Evolutionary conservation across 2,329 filamentous ascomycete genomes (phyloP), one percentile per base, ranked within the genome.

Genomic region (Penicillium sp.): DNA sequence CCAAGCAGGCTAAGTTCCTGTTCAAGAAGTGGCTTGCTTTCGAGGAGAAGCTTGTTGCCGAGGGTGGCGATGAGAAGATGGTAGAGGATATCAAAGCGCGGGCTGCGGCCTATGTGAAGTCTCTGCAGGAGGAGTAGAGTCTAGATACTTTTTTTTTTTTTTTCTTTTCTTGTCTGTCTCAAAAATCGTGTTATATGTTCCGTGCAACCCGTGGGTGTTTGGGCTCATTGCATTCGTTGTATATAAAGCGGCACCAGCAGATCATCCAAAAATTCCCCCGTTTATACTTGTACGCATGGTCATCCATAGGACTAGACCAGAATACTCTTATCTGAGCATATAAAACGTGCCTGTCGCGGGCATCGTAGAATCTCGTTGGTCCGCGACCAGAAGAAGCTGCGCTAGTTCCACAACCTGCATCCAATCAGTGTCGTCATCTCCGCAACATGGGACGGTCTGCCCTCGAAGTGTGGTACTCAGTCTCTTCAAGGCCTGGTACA

Each of bases 21-120:
- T 99, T 97, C 75, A 90, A 90, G 76, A 83, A 89, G 62, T 99
- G 94, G 94, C 82, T 88, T 51, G 84, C 88, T 61, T 97, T 90
- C 83, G 94, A 99, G 77, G 85, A 87, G 74, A 81, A 81, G 69
- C 75, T 71, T 22, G 61, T 62, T 28, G 61, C 60, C 14, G 69
- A 70, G 42, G 64, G 83, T 52, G 90, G 89, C 2, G 83, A 86
- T 66, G 76, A 80, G 56, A 89, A 89, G 78, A 82, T 80, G 61
- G 78, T 84, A 44, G 87, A 90, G 67, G 81, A 80, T 61, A 89
- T 91, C 42, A 85, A 84, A 67, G 85, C 81, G 16, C 80, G 84
- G 69, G 89, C 89, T 46, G 80, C 80, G 64, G 85, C 87, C 66
- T 92, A 86, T 80, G 85, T 86, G 36, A 82, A 69, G 61, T 66